Percentiles rank a stretch among this genome's conserved stretches.
These are phyloP conservation scores for Leishmania tropica DNA, from an alignment of 208 protist genomes.

Conservation along the genomic window DNA sequence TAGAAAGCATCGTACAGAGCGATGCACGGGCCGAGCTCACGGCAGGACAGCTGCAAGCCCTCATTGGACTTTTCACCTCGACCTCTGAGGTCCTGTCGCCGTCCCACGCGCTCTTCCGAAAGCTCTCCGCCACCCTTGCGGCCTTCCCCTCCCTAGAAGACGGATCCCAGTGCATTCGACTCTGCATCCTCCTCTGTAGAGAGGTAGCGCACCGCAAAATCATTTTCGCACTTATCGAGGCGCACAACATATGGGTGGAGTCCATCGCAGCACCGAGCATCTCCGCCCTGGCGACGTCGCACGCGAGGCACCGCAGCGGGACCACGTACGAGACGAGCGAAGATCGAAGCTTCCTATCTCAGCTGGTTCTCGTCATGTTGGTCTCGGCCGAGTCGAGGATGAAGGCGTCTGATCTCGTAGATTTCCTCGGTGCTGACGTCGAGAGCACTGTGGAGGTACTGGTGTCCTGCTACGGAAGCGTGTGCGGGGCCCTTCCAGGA, in stretches of 20 bases:
- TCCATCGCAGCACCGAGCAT: conserved; percentile 5
- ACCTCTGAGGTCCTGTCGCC: conserved; percentile 5
- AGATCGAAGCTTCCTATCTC: conserved; percentile 10
- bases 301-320: neutral
- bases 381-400: conserved; percentile 9
- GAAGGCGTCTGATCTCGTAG: conserved; percentile 22
- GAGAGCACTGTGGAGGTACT: conserved; percentile 14
- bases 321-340: neutral
- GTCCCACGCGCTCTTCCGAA: conserved; percentile 18
- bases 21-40: conserved; percentile 17
- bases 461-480: conserved; percentile 14
- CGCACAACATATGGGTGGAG: conserved; percentile 14
- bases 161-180: conserved; percentile 7
- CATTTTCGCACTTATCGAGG: conserved; percentile 15
- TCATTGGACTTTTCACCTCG: conserved; percentile 18
- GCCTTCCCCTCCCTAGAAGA: neutral
- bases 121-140: conserved; percentile 13
- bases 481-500: conserved; percentile 20
- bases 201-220: conserved; percentile 5
- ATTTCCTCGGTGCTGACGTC: conserved; percentile 18
- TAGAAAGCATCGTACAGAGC: conserved; percentile 30
- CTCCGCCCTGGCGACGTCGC: conserved; percentile 3
- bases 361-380: conserved; percentile 21
- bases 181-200: conserved; percentile 23
- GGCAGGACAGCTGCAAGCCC: conserved; percentile 25